phyloP scores from a whole-genome alignment of 352 stramenopile species.

The Phytophthora brassicae region DNA sequence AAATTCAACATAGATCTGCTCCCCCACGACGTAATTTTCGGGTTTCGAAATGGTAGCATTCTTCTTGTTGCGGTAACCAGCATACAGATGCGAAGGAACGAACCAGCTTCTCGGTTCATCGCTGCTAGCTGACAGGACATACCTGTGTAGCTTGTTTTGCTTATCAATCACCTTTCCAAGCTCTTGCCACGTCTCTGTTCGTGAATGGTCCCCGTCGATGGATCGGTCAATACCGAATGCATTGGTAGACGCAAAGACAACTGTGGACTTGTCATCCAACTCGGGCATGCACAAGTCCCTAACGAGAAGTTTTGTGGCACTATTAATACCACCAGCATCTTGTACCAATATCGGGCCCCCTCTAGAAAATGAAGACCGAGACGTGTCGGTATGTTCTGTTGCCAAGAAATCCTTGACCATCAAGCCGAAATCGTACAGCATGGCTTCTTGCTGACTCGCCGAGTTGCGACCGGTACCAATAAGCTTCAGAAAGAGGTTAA shows the following conservation, averaged over 20 bases:
- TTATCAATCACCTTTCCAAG: constrained; percentile 58
- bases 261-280: constrained; percentile 79
- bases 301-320: constrained; percentile 69
- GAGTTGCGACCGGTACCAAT: constrained; percentile 83
- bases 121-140: constrained; percentile 30
- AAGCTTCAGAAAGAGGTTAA: constrained; percentile 85
- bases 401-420: constrained; percentile 83
- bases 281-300: constrained; percentile 78
- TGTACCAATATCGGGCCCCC: constrained; percentile 33
- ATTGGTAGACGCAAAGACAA: constrained; percentile 81
- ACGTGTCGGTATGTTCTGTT: constrained; percentile 29
- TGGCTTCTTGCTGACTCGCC: constrained; percentile 77
- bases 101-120: constrained; percentile 50
- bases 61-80: constrained; percentile 62
- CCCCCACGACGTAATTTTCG: constrained; percentile 65
- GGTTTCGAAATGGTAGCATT: constrained; percentile 41
- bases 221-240: constrained; percentile 65
- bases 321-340: constrained; percentile 30
- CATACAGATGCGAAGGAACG: constrained; percentile 47
- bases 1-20: constrained; percentile 87
- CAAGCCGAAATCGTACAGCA: constrained; percentile 82
- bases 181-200: constrained; percentile 64
- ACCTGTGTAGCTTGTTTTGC: constrained; percentile 66
- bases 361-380: constrained; percentile 18
- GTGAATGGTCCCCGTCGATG: constrained; percentile 63